Evolutionary conservation across 1,284 basidiomycete species (phyloP), one percentile per base, ranked within the genome.

Genomic region (Kalmanozyma brasiliensis): DNA sequence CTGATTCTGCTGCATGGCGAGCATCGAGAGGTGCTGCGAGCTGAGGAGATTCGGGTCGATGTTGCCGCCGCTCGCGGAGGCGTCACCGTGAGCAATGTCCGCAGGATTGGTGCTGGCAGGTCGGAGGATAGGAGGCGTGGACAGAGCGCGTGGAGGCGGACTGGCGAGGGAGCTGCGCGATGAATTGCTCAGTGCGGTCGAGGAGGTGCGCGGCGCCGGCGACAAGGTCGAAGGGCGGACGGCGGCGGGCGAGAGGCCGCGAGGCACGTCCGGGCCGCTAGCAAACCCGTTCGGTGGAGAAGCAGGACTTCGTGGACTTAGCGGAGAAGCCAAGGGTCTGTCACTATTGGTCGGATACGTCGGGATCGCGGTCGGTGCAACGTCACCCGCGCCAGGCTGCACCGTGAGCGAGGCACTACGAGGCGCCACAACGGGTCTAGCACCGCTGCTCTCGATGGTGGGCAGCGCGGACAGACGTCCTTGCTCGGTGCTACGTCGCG

Each of bases 101-200:
- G 52, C 37, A 4, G 52, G 43, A 17, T 19, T 26, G 6, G 57
- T 38, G 44, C 55, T 59, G n/a, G 52, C 51, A 17, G 62, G 56
- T n/a, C 62, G 51, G 8, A 24, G 38, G 19, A 63, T 36, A 8
- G 52, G 48, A 14, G 59, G 17, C 13, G 59, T 35, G n/a, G 52
- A 20, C 13, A 43, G 22, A 11, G 34, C 13, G 8, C 36, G 49
- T 7, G 33, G 45, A 0, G 51, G 46, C 6, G 62, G 56, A 33
- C 51, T 65, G 47, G 62, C 56, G 13, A 65, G 30, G 14, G 62
- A 65, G 32, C 55, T 59, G 37, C 56, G 55, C 11, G 62, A 65
- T 2, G 62, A 65, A 4, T 29, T 47, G 5, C 55, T 65, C 34
- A 65, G 46, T 1, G 61, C 61, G 14, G 62, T 51, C 13, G 62